A percentile compares a stretch with the other conserved stretches of the same genome.
phyloP scores from a whole-genome alignment of 2,329 filamentous ascomycete genomes.

The Colletotrichum siamense region DNA sequence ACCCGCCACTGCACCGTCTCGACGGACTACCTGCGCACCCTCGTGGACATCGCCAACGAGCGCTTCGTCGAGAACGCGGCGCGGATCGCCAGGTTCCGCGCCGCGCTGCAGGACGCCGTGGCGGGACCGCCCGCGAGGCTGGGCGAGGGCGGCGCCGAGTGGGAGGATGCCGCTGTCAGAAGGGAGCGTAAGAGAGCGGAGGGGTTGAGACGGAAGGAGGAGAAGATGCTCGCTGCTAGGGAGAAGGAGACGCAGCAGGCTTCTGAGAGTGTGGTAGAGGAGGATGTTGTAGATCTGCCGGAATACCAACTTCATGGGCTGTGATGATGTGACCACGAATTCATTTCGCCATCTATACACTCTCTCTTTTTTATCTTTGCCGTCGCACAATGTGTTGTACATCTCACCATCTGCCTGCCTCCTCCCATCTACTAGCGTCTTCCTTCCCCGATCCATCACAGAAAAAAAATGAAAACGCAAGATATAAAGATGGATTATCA shows the following conservation, averaged over 20 bases:
- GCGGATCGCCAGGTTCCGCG: slow-evolving; percentile 69
- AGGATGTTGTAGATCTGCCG: neutral
- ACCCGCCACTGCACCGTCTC: slow-evolving; percentile 59
- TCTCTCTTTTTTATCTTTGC: slow-evolving; percentile 10
- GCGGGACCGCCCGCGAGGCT: slow-evolving; percentile 27
- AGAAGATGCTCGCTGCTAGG: slow-evolving; percentile 37
- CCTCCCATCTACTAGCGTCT: neutral
- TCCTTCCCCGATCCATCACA: neutral
- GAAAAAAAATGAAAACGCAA: slow-evolving; percentile 18
- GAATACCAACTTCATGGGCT: slow-evolving; percentile 1
- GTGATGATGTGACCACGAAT: neutral
- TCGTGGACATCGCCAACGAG: slow-evolving; percentile 76
- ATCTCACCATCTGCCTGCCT: neutral
- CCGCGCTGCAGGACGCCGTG: slow-evolving; percentile 48
- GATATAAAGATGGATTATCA: neutral
- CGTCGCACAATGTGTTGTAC: slow-evolving; percentile 36
- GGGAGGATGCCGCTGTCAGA: slow-evolving; percentile 60
- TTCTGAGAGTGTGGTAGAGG: neutral
- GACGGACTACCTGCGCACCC: slow-evolving; percentile 68
- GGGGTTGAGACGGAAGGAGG: slow-evolving; percentile 58
- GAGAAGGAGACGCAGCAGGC: neutral
- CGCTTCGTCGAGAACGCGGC: slow-evolving; percentile 73
- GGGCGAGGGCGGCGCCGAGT: slow-evolving; percentile 40
- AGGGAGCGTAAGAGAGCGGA: slow-evolving; percentile 63
- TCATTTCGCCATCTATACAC: slow-evolving; percentile 22